Evolutionary conservation across 805 yeast genomes (phyloP).

Genomic region (Spathaspora boniae): DNA sequence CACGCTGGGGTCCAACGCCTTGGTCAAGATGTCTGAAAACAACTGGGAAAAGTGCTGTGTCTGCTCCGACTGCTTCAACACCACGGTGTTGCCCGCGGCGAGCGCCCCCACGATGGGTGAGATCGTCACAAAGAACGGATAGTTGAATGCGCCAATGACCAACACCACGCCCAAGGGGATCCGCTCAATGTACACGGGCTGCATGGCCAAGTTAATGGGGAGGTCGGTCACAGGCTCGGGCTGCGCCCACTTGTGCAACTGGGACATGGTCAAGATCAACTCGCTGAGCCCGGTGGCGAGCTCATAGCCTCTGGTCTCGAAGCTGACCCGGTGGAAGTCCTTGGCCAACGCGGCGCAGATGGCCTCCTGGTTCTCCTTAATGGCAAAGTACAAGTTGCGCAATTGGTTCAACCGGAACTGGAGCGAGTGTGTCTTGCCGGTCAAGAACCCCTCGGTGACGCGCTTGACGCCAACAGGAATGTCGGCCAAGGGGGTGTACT

Average conservation of each 20-base stretch:
- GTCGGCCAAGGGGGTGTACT: constrained; percentile 44
- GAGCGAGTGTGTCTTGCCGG: constrained; percentile 45
- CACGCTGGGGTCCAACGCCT: constrained; percentile 53
- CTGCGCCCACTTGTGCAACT: constrained; percentile 58
- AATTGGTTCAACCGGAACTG: constrained; percentile 59
- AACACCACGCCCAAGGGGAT: constrained; percentile 62
- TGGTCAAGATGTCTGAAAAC: constrained; percentile 52
- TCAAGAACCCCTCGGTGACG: constrained; percentile 42
- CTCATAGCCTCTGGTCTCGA: constrained; percentile 65
- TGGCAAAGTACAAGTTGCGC: constrained; percentile 60
- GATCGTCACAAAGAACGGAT: constrained; percentile 63
- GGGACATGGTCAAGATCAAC: constrained; percentile 53
- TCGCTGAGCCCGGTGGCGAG: constrained; percentile 50
- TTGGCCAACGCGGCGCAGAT: constrained; percentile 54
- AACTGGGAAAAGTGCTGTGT: constrained; percentile 58
- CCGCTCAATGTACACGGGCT: constrained; percentile 31
- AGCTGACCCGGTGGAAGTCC: constrained; percentile 65
- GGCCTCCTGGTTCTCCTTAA: constrained; percentile 54
- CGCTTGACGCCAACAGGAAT: constrained; percentile 46
- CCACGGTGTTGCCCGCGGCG: constrained; percentile 81
- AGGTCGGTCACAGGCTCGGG: constrained; percentile 40
- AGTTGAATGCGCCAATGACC: constrained; percentile 77
- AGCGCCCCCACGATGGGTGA: constrained; percentile 75
- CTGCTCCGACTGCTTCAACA: constrained; percentile 71
- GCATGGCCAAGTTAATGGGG: constrained; percentile 32